Base-by-base conservation (phyloP, 345 rosid genomes). In the Gossypium sturtianum region DNA sequence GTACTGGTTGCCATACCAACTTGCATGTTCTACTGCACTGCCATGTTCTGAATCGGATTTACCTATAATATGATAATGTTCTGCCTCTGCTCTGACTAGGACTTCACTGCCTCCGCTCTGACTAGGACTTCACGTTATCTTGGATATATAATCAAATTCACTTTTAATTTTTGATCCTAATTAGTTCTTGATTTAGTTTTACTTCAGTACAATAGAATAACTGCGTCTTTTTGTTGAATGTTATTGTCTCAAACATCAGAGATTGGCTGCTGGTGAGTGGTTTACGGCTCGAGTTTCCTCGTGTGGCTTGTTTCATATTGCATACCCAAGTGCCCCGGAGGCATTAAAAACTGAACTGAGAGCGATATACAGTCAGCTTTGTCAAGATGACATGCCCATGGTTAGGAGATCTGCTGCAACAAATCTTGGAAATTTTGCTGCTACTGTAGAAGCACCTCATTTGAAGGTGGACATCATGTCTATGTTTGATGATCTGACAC, bases 331-430 rank as follows among this genome's bases (percentile, higher is more conserved):
- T 83, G 93, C 93, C 45, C 77, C 86, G 2, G 91, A 90, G 66
- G 48, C 72, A 63, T 29, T 89, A 29, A 86, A 87, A 82, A 77
- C 89, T 38, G 96, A 89, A 83, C 82, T 90, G 43, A 82, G 93
- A 62, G 69, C 89, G 12, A 70, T 87, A 70, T 90, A 90, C 77
- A 80, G 80, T 76, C 93, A 90, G 78, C 84, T 87, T 49, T 90
- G 95, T 74, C 89, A 86, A 83, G 95, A 90, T 84, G 95, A 90
- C 80, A 90, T 90, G 95, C 95, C 95, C 57, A 90, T 90, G 95
- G 95, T 90, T 77, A 84, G 95, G 61, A 89, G 93, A 80, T 87
- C 95, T 80, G 95, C 95, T 25, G 91, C 93, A 20, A 82, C 93
- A 23, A 87, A 90, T 74, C 86, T 89, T 7, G 95, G 95, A 53